Conservation (phyloP, 2,329 filamentous ascomycete species). For the Cryphonectria parasitica region DNA sequence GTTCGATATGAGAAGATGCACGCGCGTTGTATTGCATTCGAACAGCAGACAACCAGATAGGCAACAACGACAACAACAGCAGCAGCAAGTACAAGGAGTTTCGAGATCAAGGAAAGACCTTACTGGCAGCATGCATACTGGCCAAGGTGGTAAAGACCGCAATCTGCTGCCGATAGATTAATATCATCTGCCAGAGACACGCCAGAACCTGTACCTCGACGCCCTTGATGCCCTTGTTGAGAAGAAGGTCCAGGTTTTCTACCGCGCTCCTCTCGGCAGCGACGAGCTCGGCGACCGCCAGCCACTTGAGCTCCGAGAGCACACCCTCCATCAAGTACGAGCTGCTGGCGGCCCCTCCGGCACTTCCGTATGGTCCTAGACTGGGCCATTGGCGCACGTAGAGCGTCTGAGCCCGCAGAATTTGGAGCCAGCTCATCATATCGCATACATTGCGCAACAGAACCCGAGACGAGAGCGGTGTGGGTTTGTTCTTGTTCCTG, state of each 20-base stretch:
- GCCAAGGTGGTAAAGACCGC: constrained; percentile 18
- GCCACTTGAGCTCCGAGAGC: constrained; percentile 15
- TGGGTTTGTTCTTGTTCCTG: background rate
- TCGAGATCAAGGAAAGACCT: background rate
- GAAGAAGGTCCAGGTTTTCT: constrained; percentile 13
- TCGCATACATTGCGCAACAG: constrained; percentile 18
- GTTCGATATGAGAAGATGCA: background rate
- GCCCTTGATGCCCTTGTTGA: background rate
- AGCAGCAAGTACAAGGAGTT: no score
- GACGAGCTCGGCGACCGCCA: constrained; percentile 8
- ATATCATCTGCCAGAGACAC: constrained; percentile 28
- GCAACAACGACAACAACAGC: background rate
- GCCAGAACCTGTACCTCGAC: constrained; percentile 17
- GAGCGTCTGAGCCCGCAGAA: constrained; percentile 17
- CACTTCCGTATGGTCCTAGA: background rate
- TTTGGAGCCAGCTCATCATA: constrained; percentile 23
- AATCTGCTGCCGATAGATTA: constrained; percentile 27
- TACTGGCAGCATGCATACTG: background rate
- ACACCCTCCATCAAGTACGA: background rate
- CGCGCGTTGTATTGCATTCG: background rate
- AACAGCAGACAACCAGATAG: background rate
- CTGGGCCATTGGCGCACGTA: background rate
- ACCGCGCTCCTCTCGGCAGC: constrained; percentile 18
- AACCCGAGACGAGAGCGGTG: background rate
- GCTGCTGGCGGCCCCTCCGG: no score